These are phyloP conservation scores for Paspalum notatum DNA, from an alignment of 176 grass and related monocot genomes.

Conservation along the genomic window DNA sequence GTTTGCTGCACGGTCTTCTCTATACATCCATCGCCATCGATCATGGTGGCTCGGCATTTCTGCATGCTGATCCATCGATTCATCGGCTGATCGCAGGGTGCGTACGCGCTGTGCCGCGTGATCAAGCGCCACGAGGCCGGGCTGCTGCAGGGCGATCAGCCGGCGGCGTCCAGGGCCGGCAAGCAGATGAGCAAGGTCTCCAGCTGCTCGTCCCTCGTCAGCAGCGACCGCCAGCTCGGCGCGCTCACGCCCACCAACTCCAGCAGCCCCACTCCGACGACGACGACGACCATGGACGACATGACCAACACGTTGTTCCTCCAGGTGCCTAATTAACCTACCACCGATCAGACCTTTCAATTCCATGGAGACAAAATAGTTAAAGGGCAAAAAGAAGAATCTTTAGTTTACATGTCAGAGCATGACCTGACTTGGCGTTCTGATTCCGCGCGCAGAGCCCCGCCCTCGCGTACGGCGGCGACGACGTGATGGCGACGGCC, in stretches of 20 bases:
- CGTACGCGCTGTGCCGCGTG: constrained; percentile 82
- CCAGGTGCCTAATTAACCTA: too few species aligned
- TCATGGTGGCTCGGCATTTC: too few species aligned
- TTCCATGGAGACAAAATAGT: too few species aligned
- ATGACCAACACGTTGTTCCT: too few species aligned
- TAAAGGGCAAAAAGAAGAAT: too few species aligned
- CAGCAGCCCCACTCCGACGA: not conserved
- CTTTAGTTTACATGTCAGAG: not conserved
- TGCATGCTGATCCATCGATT: too few species aligned
- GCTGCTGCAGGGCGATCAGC: constrained; percentile 31
- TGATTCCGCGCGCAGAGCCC: constrained; percentile 19
- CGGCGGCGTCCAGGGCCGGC: constrained; percentile 24
- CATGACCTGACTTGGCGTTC: not conserved
- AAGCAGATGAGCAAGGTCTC: constrained; percentile 36
- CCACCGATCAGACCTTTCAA: too few species aligned
- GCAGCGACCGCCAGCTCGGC: constrained; percentile 53
- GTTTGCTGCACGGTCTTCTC: too few species aligned
- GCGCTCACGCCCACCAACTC: constrained; percentile 42
- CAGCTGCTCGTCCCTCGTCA: constrained; percentile 52
- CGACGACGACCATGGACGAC: too few species aligned
- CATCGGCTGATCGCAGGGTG: constrained; percentile 44
- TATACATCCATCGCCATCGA: too few species aligned
- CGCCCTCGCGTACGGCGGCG: not conserved
- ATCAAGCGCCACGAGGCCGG: constrained; percentile 75
- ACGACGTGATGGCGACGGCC: not conserved